Evolutionary conservation across 2,329 filamentous ascomycete genomes (phyloP).

Genomic region (Dendryphion nanum): DNA sequence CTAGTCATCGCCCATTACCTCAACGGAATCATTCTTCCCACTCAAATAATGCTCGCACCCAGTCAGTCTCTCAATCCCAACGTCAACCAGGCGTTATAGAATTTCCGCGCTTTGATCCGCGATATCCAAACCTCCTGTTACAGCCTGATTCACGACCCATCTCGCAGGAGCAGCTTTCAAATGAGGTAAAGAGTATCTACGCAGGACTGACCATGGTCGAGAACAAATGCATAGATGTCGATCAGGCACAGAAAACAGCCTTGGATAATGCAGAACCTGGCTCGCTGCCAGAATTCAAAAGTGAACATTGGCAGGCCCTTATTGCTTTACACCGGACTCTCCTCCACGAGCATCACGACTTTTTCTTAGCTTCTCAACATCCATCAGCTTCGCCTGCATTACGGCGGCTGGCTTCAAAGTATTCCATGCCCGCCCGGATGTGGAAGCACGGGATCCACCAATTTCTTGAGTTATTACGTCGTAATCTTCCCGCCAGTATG

Average conservation of each 20-base stretch:
- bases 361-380: constrained; percentile 81
- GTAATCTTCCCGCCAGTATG: constrained; percentile 70
- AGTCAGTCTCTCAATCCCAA: constrained; percentile 9
- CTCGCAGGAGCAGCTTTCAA: constrained; percentile 73
- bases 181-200: constrained; percentile 82
- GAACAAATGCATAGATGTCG: constrained; percentile 80
- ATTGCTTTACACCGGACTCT: constrained; percentile 79
- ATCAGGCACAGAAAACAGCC: constrained; percentile 58
- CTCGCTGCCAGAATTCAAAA: constrained; percentile 45
- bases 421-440: constrained; percentile 89
- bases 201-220: constrained; percentile 83
- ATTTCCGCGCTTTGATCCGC: constrained; percentile 25
- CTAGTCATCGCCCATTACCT: constrained; percentile 9
- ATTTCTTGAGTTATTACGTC: constrained; percentile 67
- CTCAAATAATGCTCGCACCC: constrained; percentile 8
- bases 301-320: constrained; percentile 79
- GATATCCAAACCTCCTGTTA: constrained; percentile 44
- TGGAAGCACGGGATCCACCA: constrained; percentile 91
- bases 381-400: constrained; percentile 71
- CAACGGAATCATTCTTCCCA: constrained; percentile 4
- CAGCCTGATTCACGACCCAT: constrained; percentile 68
- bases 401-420: constrained; percentile 70
- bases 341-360: constrained; percentile 65
- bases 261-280: constrained; percentile 51
- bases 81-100: constrained; percentile 36